Conservation (phyloP, 805 yeast genomes). For the Spathaspora boniae region DNA sequence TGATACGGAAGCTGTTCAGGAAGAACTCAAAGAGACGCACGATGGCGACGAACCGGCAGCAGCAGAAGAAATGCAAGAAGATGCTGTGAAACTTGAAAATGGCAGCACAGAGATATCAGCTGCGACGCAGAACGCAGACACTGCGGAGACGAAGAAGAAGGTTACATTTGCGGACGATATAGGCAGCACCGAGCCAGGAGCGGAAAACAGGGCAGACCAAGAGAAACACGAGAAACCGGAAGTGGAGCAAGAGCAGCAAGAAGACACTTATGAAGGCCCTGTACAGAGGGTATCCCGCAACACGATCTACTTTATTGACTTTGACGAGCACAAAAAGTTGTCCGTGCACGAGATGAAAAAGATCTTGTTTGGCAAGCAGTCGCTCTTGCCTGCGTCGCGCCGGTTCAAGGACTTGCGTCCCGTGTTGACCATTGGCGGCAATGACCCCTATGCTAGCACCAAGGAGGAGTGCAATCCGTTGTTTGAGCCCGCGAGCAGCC, state of each 20-base stretch:
- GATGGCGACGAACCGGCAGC: too few relatives aligned
- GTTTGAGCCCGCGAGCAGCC: conserved; percentile 29
- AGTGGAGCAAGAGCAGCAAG: conserved; percentile 7
- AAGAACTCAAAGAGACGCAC: too few relatives aligned
- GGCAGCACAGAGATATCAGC: neutral
- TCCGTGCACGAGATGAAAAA: conserved; percentile 25
- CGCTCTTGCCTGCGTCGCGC: conserved; percentile 48
- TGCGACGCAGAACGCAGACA: neutral
- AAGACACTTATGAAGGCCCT: conserved; percentile 61
- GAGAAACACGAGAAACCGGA: conserved; percentile 8
- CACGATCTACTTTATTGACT: conserved; percentile 51
- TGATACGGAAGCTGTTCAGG: too few relatives aligned
- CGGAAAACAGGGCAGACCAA: conserved; percentile 7
- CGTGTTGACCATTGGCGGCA: conserved; percentile 38
- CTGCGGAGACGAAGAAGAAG: conserved; percentile 8
- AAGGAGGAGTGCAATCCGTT: conserved; percentile 32
- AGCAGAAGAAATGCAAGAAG: neutral
- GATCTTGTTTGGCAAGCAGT: conserved; percentile 60
- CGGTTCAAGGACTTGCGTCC: conserved; percentile 56
- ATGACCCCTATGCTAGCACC: conserved; percentile 30
- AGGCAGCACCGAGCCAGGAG: conserved; percentile 5
- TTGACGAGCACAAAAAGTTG: conserved; percentile 32
- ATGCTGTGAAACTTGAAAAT: neutral
- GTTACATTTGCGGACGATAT: conserved; percentile 23
- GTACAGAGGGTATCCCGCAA: conserved; percentile 56